phyloP scores from a whole-genome alignment of 257 asterid genomes.

The Nicotiana tomentosiformis region DNA sequence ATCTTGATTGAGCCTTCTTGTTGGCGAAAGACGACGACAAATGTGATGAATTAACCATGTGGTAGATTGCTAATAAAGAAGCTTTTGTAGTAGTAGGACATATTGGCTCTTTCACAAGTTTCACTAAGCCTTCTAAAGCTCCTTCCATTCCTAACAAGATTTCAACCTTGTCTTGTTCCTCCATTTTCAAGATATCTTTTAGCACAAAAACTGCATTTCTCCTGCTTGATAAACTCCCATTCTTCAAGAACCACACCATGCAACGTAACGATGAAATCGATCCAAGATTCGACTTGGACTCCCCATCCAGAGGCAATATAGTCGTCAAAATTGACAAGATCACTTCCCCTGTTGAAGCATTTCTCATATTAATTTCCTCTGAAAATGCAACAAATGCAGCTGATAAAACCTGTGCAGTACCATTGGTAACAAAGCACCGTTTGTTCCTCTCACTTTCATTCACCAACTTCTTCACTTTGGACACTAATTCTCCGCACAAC shows the following conservation, averaged over 20 bases:
- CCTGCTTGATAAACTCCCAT: slow-evolving; percentile 23
- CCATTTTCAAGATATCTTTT: slow-evolving; percentile 12
- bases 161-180: neutral
- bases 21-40: neutral
- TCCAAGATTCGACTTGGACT: slow-evolving; percentile 22
- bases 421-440: slow-evolving; percentile 25
- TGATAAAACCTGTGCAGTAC: slow-evolving; percentile 22
- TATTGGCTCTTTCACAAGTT: slow-evolving; percentile 38
- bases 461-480: slow-evolving; percentile 17
- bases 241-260: slow-evolving; percentile 28
- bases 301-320: slow-evolving; percentile 27
- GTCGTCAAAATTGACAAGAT: slow-evolving; percentile 27
- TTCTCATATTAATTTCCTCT: neutral
- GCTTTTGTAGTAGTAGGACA: slow-evolving; percentile 47
- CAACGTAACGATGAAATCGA: slow-evolving; percentile 24
- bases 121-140: slow-evolving; percentile 30
- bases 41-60: slow-evolving; percentile 16
- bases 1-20: neutral
- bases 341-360: slow-evolving; percentile 16
- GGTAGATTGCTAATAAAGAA: slow-evolving; percentile 29
- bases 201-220: slow-evolving; percentile 24
- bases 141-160: slow-evolving; percentile 20
- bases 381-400: slow-evolving; percentile 33
- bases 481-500: slow-evolving; percentile 21
- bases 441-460: slow-evolving; percentile 45